These are phyloP conservation scores for Oidiodendron maius DNA, from an alignment of 495 filamentous ascomycete species.

Conservation along the genomic window DNA sequence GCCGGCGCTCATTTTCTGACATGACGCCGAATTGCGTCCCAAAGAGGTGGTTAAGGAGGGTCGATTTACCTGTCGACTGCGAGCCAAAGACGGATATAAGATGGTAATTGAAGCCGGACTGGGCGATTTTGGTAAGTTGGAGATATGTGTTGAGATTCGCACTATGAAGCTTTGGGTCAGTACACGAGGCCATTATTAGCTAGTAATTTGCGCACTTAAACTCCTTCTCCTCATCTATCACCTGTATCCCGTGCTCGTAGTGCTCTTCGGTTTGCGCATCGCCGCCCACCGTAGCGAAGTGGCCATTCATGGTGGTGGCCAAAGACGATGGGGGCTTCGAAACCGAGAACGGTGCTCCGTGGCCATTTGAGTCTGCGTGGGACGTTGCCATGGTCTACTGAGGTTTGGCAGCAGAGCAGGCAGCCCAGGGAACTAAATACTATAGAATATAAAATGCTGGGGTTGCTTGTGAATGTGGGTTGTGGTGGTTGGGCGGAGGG, in stretches of 20 bases:
- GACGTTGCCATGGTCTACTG: constrained; percentile 11
- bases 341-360: constrained; percentile 16
- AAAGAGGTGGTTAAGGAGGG: constrained; percentile 91
- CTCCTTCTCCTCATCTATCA: constrained; percentile 90
- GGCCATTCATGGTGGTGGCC: constrained; percentile 73
- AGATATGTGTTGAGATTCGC: constrained; percentile 78
- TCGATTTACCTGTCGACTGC: constrained; percentile 97
- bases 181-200: neutral
- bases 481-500: neutral
- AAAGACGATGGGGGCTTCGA: constrained; percentile 40
- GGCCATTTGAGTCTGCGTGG: constrained; percentile 13
- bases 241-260: constrained; percentile 92
- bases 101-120: constrained; percentile 96
- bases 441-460: neutral
- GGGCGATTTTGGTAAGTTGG: constrained; percentile 66
- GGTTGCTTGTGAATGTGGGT: neutral
- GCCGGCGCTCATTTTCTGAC: constrained; percentile 81
- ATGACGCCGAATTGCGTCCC: constrained; percentile 95
- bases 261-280: constrained; percentile 56
- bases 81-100: constrained; percentile 98
- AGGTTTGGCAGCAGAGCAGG: no score
- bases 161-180: constrained; percentile 37
- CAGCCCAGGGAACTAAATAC: neutral
- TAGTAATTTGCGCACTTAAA: constrained; percentile 68
- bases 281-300: constrained; percentile 79